Conservation (phyloP, 2,329 filamentous ascomycete genomes). For the Penicillium sp. region DNA sequence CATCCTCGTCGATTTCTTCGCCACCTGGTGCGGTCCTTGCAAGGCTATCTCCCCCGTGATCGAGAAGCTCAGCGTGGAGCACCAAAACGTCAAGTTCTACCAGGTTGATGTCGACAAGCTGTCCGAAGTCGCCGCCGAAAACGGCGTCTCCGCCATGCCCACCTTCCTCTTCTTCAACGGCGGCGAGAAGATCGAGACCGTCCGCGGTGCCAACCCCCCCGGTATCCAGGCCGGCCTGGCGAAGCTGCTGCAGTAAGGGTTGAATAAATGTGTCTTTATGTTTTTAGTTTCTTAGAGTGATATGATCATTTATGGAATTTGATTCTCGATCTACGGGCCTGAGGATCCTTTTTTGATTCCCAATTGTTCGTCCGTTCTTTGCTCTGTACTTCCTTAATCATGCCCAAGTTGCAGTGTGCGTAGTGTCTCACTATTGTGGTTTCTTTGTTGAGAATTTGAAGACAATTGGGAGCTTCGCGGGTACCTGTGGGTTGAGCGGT, state of each 20-base stretch:
- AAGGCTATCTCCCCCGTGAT: slow-evolving; percentile 83
- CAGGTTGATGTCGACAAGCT: slow-evolving; percentile 91
- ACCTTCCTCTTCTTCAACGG: slow-evolving; percentile 86
- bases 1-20: slow-evolving; percentile 83
- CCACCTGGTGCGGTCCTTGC: slow-evolving; percentile 93
- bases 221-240: slow-evolving; percentile 58
- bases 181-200: slow-evolving; percentile 71
- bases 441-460: too few relatives aligned
- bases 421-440: too few relatives aligned
- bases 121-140: slow-evolving; percentile 73
- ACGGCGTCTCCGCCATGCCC: slow-evolving; percentile 87
- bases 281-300: slow-evolving; percentile 1
- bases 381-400: not conserved
- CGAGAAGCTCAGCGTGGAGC: slow-evolving; percentile 63
- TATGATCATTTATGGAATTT: not conserved
- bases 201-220: slow-evolving; percentile 80
- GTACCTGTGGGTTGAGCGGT: too few relatives aligned
- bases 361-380: not conserved
- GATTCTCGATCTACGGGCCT: slow-evolving; percentile 1
- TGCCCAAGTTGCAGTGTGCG: too few relatives aligned
- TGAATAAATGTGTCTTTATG: not conserved
- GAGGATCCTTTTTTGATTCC: not conserved
- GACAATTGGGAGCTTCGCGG: too few relatives aligned
- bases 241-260: slow-evolving; percentile 21
- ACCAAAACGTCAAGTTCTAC: slow-evolving; percentile 71